phyloP scores from a whole-genome alignment of 2,329 filamentous ascomycete species.

The Cephalotrichum gorgonifer region DNA sequence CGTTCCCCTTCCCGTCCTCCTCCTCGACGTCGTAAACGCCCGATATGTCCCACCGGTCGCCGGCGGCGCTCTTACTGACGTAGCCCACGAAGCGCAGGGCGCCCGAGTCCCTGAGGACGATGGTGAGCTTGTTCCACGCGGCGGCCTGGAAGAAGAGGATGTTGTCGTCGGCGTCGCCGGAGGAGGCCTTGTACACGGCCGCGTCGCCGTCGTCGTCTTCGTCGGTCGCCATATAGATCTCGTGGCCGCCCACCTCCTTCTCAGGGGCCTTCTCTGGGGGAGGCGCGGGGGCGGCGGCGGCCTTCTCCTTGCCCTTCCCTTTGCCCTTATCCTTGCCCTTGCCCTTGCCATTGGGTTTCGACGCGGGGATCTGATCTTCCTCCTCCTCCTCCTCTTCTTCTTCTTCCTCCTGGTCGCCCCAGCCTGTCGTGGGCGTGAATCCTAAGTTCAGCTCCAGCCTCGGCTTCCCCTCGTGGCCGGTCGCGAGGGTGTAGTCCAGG shows the following conservation, averaged over 20 bases:
- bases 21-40: conserved; percentile 66
- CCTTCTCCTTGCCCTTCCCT: conserved; percentile 20
- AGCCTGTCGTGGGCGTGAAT: conserved; percentile 74
- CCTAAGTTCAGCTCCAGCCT: conserved; percentile 81
- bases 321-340: conserved; percentile 21
- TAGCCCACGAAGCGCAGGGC: conserved; percentile 95
- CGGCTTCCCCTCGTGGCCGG: conserved; percentile 65
- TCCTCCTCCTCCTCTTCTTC: conserved; percentile 35
- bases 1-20: conserved; percentile 30
- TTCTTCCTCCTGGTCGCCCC: conserved; percentile 62
- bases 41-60: conserved; percentile 87
- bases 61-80: conserved; percentile 69
- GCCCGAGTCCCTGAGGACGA: conserved; percentile 80
- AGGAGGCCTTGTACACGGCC: conserved; percentile 72
- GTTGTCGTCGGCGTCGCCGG: conserved; percentile 75
- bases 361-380: conserved; percentile 16
- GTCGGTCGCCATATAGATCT: conserved; percentile 90
- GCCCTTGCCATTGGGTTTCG: conserved; percentile 18
- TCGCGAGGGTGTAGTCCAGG: conserved; percentile 86
- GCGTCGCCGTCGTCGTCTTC: conserved; percentile 65
- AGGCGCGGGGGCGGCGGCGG: conserved; percentile 4
- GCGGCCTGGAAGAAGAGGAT: conserved; percentile 54
- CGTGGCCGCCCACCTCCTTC: conserved; percentile 63
- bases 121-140: conserved; percentile 81
- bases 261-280: conserved; percentile 11